A percentile compares a stretch with the other conserved stretches of the same genome.
phyloP scores from a whole-genome alignment of 495 filamentous ascomycete species.

The Neurospora sp. region DNA sequence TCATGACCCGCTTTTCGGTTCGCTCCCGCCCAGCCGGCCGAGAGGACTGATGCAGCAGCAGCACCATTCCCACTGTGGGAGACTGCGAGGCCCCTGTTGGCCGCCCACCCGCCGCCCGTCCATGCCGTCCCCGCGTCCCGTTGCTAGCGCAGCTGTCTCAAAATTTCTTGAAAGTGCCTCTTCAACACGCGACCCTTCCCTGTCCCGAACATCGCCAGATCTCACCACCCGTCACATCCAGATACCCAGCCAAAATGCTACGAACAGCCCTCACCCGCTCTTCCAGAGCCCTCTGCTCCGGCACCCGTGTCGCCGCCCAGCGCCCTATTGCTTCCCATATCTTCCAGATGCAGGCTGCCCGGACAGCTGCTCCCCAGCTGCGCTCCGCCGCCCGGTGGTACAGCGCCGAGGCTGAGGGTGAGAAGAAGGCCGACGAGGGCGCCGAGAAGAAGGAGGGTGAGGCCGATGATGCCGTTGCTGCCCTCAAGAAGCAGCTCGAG shows the following conservation, averaged over 20 bases:
- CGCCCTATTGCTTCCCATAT: constrained; percentile 23
- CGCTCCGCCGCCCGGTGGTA: constrained; percentile 32
- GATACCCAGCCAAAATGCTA: constrained; percentile 28
- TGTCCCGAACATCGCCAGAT: not conserved
- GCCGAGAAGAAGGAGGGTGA: constrained; percentile 19
- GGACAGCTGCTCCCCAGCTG: constrained; percentile 13
- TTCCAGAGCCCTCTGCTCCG: constrained; percentile 27
- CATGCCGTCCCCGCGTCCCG: not conserved
- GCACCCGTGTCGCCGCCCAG: constrained; percentile 13
- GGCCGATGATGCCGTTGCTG: constrained; percentile 21
- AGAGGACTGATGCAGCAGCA: not conserved
- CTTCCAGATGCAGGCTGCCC: constrained; percentile 17
- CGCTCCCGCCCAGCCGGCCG: not conserved
- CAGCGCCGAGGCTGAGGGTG: constrained; percentile 32
- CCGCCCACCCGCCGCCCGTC: not conserved
- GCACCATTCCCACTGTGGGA: not conserved
- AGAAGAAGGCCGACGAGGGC: constrained; percentile 14
- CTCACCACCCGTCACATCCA: not conserved
- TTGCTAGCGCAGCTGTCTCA: constrained; percentile 1
- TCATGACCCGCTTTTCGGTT: not conserved
- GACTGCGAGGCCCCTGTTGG: not conserved
- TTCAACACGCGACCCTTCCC: not conserved
- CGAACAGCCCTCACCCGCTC: constrained; percentile 30
- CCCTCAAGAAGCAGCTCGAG: constrained; percentile 60
- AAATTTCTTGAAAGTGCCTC: constrained; percentile 6